These are phyloP conservation scores for Magnaporthiopsis rhizophila DNA, from an alignment of 2,329 filamentous ascomycete species.

Conservation along the genomic window DNA sequence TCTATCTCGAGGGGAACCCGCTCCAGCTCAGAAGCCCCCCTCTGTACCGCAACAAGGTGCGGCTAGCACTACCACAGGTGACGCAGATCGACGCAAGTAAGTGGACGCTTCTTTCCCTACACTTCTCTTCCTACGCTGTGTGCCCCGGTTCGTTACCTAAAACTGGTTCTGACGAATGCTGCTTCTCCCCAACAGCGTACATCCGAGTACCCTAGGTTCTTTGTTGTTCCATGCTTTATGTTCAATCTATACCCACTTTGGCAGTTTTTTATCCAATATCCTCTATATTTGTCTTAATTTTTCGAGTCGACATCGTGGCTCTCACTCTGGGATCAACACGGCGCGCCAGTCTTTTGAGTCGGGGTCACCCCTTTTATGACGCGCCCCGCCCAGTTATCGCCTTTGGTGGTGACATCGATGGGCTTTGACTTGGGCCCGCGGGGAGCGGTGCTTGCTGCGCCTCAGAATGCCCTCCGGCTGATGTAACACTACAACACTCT, in stretches of 20 bases:
- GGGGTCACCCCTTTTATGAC: neutral
- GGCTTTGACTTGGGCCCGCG: neutral
- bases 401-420: neutral
- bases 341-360: neutral
- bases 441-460: neutral
- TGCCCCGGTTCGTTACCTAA: too few relatives aligned
- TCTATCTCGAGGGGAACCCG: constrained; percentile 95
- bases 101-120: constrained; percentile 30
- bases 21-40: constrained; percentile 73
- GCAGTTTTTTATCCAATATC: neutral
- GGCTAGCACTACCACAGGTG: constrained; percentile 77
- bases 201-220: neutral
- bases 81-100: constrained; percentile 95
- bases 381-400: too few relatives aligned
- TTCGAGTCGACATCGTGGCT: neutral
- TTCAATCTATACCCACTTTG: constrained; percentile 5
- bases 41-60: constrained; percentile 89
- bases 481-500: neutral
- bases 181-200: neutral
- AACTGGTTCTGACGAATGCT: neutral
- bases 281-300: neutral
- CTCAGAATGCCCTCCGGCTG: neutral
- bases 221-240: neutral
- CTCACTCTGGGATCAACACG: neutral
- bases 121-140: neutral